Conservation (phyloP, 805 yeast genomes). For the Pichia pseudocactophila region DNA sequence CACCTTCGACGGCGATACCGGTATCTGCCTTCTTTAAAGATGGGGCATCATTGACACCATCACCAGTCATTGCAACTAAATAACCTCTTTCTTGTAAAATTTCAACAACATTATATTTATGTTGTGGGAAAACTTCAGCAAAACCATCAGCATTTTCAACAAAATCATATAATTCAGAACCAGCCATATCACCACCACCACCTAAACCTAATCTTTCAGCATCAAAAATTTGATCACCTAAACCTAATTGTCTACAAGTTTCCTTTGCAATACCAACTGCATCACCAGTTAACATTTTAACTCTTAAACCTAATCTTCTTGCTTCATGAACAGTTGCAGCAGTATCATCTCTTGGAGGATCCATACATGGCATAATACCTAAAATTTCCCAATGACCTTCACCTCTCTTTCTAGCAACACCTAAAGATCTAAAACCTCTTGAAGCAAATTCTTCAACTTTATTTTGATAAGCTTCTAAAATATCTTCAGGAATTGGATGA, state of each 20-base stretch:
- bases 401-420: conserved; percentile 98
- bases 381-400: conserved; percentile 97
- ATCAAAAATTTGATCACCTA: conserved; percentile 92
- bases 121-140: conserved; percentile 98
- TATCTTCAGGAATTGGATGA: conserved; percentile 91
- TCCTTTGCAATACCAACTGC: conserved; percentile 99
- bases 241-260: conserved; percentile 95
- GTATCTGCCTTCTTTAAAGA: conserved; percentile 92
- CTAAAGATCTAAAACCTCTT: conserved; percentile 96
- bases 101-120: conserved; percentile 92
- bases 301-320: conserved; percentile 82
- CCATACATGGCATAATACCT: conserved; percentile 98
- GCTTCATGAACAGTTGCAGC: conserved; percentile 92
- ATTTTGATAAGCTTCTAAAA: conserved; percentile 90
- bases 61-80: conserved; percentile 99
- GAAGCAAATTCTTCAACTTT: conserved; percentile 96
- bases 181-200: conserved; percentile 89
- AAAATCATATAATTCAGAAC: conserved; percentile 95
- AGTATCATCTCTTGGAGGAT: conserved; percentile 98
- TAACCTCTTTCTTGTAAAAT: conserved; percentile 92
- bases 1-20: conserved; percentile 98
- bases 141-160: conserved; percentile 98
- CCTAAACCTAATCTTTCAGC: conserved; percentile 95
- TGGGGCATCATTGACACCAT: conserved; percentile 98
- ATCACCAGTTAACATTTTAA: conserved; percentile 98